Evolutionary conservation across 805 yeast species (phyloP).

Genomic region (Wickerhamiella shivajii): DNA sequence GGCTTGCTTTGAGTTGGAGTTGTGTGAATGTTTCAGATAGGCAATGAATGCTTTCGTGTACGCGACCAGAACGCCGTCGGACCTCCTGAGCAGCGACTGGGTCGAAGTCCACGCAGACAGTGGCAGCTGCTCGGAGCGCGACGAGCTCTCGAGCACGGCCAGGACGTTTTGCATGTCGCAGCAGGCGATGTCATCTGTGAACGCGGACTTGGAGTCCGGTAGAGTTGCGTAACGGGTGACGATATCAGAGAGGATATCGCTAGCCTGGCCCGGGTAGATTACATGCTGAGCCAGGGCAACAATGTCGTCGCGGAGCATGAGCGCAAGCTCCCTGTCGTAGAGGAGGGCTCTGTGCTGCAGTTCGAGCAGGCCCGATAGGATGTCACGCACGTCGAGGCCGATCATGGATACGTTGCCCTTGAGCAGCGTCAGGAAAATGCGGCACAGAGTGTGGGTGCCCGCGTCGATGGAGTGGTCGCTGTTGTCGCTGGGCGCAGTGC

Average conservation of each 20-base stretch:
- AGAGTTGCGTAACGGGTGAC: slow-evolving; percentile 18
- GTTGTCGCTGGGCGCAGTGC: slow-evolving; percentile 39
- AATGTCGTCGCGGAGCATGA: slow-evolving; percentile 29
- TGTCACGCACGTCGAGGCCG: slow-evolving; percentile 7
- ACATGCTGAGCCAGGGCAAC: slow-evolving; percentile 60
- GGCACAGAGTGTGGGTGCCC: slow-evolving; percentile 62
- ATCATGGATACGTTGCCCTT: slow-evolving; percentile 7
- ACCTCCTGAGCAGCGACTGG: slow-evolving; percentile 17
- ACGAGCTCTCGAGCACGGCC: slow-evolving; percentile 12
- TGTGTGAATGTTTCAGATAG: slow-evolving; percentile 7
- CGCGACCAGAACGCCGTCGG: slow-evolving; percentile 2
- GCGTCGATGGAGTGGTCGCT: not conserved
- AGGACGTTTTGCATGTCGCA: slow-evolving; percentile 18
- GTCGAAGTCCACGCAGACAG: slow-evolving; percentile 21
- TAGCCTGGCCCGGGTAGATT: slow-evolving; percentile 74
- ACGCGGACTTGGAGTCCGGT: not conserved
- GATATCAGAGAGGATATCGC: slow-evolving; percentile 65
- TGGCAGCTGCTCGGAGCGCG: slow-evolving; percentile 10
- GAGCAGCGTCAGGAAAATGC: slow-evolving; percentile 40
- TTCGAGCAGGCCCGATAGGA: slow-evolving; percentile 5
- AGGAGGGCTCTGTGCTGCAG: slow-evolving; percentile 1
- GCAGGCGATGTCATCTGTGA: slow-evolving; percentile 6
- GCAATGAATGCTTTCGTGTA: slow-evolving; percentile 16
- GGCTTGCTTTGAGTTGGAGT: slow-evolving; percentile 10
- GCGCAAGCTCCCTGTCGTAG: not conserved